Evolutionary conservation across 2,329 filamentous ascomycete species (phyloP).

Genomic region (Neonectria ditissima): DNA sequence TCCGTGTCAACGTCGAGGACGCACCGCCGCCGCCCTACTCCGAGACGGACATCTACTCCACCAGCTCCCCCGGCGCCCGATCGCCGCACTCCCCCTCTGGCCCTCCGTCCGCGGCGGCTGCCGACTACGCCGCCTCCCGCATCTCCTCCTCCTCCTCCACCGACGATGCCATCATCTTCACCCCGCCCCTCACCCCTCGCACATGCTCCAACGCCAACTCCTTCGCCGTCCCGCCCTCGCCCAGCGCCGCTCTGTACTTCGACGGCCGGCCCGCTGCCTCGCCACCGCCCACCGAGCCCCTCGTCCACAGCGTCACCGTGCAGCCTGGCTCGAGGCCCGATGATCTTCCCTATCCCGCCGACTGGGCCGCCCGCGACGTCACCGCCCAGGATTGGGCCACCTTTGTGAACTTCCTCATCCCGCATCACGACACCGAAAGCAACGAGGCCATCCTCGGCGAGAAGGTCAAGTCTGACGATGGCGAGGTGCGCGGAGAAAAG

Average conservation of each 20-base stretch:
- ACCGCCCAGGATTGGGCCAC: slow-evolving; percentile 68
- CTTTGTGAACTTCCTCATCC: slow-evolving; percentile 68
- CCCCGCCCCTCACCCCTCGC: slow-evolving; percentile 62
- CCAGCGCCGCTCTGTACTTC: slow-evolving; percentile 56
- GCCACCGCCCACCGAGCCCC: slow-evolving; percentile 33
- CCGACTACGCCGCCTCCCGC: slow-evolving; percentile 53
- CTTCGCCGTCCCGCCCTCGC: slow-evolving; percentile 35
- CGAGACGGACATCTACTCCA: slow-evolving; percentile 68
- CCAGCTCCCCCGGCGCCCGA: slow-evolving; percentile 48
- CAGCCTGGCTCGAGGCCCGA: slow-evolving; percentile 51
- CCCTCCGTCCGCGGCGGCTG: slow-evolving; percentile 44
- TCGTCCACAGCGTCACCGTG: slow-evolving; percentile 53
- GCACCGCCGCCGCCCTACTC: slow-evolving; percentile 68
- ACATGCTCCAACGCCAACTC: slow-evolving; percentile 40
- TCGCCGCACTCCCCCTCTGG: slow-evolving; percentile 33
- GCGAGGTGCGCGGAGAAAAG: slow-evolving; percentile 46
- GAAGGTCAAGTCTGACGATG: slow-evolving; percentile 56
- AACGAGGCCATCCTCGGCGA: slow-evolving; percentile 63
- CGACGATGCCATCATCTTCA: slow-evolving; percentile 62
- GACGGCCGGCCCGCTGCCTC: slow-evolving; percentile 54
- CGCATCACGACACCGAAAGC: slow-evolving; percentile 56
- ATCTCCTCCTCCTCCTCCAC: slow-evolving; percentile 57
- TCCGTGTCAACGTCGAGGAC: slow-evolving; percentile 47
- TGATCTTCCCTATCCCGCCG: slow-evolving; percentile 58
- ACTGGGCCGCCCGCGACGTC: slow-evolving; percentile 58